Conservation (phyloP, 352 stramenopile genomes). For the Phytophthora foliorum region DNA sequence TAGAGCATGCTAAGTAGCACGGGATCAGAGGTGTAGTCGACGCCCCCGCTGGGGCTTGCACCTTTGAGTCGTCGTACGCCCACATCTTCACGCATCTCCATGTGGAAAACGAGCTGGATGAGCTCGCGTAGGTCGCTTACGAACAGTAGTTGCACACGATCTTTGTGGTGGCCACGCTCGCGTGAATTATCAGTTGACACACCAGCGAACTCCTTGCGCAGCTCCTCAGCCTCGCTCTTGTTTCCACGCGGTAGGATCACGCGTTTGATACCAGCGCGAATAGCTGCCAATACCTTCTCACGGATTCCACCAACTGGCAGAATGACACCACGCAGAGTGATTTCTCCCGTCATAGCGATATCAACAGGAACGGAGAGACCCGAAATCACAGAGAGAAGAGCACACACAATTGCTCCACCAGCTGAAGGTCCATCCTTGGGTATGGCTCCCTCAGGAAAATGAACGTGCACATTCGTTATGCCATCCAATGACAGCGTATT, state of each 20-base stretch:
- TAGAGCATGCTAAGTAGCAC: slow-evolving; percentile 66
- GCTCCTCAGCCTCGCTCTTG: slow-evolving; percentile 74
- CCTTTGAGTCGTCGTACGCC: slow-evolving; percentile 22
- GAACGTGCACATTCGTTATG: slow-evolving; percentile 85
- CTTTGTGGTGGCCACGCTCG: slow-evolving; percentile 28
- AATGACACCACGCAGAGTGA: slow-evolving; percentile 88
- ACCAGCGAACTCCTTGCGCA: slow-evolving; percentile 67
- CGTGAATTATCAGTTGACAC: slow-evolving; percentile 25
- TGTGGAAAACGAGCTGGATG: slow-evolving; percentile 73
- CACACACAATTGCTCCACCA: slow-evolving; percentile 87
- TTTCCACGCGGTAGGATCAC: slow-evolving; percentile 84
- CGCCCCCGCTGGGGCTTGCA: slow-evolving; percentile 10
- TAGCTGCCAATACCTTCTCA: slow-evolving; percentile 91
- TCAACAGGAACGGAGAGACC: slow-evolving; percentile 75
- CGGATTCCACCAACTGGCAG: slow-evolving; percentile 93
- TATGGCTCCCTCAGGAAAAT: slow-evolving; percentile 91
- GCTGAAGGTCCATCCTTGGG: slow-evolving; percentile 92
- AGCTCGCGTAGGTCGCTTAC: slow-evolving; percentile 77
- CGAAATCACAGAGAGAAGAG: slow-evolving; percentile 82
- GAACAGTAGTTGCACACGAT: slow-evolving; percentile 67
- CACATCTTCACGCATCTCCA: slow-evolving; percentile 60
- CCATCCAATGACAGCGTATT: slow-evolving; percentile 58
- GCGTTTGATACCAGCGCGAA: slow-evolving; percentile 86
- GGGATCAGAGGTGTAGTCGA: slow-evolving; percentile 37
- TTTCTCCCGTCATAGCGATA: slow-evolving; percentile 92